Evolutionary conservation across 2,329 filamentous ascomycete species (phyloP).

Genomic region (Fusarium sp.): DNA sequence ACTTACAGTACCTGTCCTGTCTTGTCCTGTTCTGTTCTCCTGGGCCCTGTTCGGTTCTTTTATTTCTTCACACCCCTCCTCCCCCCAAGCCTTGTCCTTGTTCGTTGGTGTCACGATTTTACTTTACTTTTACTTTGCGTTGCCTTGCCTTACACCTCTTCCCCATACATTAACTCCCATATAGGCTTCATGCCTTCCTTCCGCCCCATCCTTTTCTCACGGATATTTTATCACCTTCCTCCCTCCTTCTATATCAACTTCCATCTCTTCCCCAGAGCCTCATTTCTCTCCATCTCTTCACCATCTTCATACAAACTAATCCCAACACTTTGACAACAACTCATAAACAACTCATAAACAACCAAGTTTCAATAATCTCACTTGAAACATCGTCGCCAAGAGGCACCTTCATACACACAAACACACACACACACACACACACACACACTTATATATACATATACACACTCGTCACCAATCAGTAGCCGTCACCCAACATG

Average conservation of each 20-base stretch:
- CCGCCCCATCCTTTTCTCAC: slow-evolving; percentile 35
- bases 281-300: slow-evolving; percentile 8
- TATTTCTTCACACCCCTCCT: neutral
- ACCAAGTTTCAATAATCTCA: neutral
- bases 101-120: slow-evolving; percentile 6
- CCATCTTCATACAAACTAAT: neutral
- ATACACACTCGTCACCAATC: neutral
- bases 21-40: neutral
- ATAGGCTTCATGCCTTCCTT: slow-evolving; percentile 39
- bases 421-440: neutral
- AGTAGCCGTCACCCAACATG: slow-evolving; percentile 21
- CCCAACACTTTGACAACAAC: neutral
- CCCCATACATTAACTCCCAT: slow-evolving; percentile 36
- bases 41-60: neutral
- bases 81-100: neutral
- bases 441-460: neutral
- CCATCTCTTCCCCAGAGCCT: slow-evolving; percentile 7
- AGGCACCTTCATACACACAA: neutral
- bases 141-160: slow-evolving; percentile 26
- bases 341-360: neutral
- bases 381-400: neutral
- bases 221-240: slow-evolving; percentile 42
- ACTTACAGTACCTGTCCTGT: neutral
- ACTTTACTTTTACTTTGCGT: neutral
- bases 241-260: slow-evolving; percentile 32